Evolutionary conservation across 345 rosid species (phyloP).

Genomic region (Acer campestre): DNA sequence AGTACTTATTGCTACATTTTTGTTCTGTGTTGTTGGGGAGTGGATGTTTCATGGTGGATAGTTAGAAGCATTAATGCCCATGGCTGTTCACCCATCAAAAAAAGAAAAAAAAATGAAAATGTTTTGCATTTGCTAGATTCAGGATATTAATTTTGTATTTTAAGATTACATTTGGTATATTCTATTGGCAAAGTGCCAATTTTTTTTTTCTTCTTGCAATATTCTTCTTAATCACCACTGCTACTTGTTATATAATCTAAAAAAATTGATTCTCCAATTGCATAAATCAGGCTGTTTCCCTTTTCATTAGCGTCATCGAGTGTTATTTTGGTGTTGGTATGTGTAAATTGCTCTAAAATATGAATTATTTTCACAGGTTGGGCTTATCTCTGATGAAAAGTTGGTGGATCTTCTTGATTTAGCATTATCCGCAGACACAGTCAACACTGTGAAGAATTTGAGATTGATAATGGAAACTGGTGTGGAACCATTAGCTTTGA

Average conservation of each 20-base stretch:
- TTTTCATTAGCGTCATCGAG: conserved; percentile 1
- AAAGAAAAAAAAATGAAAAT: neutral
- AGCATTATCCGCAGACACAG: conserved; percentile 97
- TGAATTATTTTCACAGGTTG: conserved; percentile 56
- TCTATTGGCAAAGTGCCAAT: neutral
- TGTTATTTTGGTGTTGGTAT: conserved; percentile 12
- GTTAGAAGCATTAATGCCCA: neutral
- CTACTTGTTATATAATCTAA: neutral
- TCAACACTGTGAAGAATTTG: conserved; percentile 92
- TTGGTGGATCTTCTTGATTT: conserved; percentile 97
- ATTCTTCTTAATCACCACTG: neutral
- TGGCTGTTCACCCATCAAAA: neutral
- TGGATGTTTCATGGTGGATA: neutral
- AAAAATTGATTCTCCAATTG: neutral
- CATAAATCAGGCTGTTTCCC: neutral
- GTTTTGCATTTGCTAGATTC: neutral
- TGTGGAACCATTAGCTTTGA: conserved; percentile 90
- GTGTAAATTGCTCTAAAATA: conserved; percentile 19
- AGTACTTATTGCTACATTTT: neutral
- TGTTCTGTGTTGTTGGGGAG: neutral
- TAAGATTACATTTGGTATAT: neutral
- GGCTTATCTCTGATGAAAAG: conserved; percentile 94
- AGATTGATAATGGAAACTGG: conserved; percentile 93
- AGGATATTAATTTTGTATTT: neutral
- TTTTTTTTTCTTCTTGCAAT: neutral